Evolutionary conservation across 768 basidiomycete species (phyloP), one percentile per base, ranked within the genome.

Genomic region (Kwoniella heveanensis): DNA sequence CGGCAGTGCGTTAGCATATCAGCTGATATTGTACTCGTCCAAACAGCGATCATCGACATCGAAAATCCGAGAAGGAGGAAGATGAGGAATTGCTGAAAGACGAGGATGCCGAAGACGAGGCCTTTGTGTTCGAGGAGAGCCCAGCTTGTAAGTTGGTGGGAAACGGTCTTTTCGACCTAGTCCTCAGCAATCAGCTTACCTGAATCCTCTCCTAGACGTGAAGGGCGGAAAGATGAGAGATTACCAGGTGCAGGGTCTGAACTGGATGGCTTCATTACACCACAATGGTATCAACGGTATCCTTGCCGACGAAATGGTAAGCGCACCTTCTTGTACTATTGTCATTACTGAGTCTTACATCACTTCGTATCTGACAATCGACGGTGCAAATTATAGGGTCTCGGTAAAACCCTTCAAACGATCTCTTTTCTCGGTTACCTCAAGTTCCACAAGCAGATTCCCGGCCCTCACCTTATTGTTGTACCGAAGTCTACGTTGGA

Each of bases 401-500:
- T 99, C 27, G 94, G 96, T 13, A 99, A 99, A 85, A 99, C 96
- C 0, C 85, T 98, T 0, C 96, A 99, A 82, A 97, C 95, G 0
- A 95, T 99, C 72, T 89, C 95, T 0, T 99, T 99, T 85, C 87
- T 97, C 25, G 87, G 92, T 5, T 98, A 96, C 78, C 88, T 98
- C 67, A 92, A 90, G 76, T 89, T 92, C 77, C 87, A 92, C 77
- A 85, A 85, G 24, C 85, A 84, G 62, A 88, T 85, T 58, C 65
- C 80, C 19, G 94, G 96, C 1, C 93, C 92, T 2, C 95, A 98
- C 79, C 86, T 98, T 24, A 86, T 99, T 73, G 91, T 98, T 62
- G 96, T 98, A 5, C 96, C 96, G n/a, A 98, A 98, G 81, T 94
- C 92, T 1, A 99, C 95, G 0, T 83, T 98, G 25, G 91, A 98